Conservation (phyloP, 140 eudicot genomes). For the Anethum foeniculum region DNA sequence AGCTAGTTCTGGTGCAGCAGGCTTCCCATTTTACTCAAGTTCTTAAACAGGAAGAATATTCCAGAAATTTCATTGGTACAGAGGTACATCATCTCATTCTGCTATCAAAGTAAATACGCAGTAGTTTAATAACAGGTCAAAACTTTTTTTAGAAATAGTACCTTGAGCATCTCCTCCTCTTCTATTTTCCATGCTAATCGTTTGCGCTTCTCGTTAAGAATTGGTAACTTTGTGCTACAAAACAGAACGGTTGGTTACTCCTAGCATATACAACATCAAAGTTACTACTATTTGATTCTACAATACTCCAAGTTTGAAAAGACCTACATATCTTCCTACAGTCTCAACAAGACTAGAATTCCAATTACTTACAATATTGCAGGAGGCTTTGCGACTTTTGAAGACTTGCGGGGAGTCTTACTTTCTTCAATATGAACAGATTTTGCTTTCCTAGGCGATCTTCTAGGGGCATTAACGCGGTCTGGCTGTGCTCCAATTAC, state of each 20-base stretch:
- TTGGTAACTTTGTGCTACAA: not conserved
- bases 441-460: not conserved
- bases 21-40: too few species aligned
- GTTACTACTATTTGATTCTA: not conserved
- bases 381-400: not conserved
- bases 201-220: slow-evolving; percentile 1
- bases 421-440: not conserved
- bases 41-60: too few species aligned
- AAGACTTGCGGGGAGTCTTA: not conserved
- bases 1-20: too few species aligned
- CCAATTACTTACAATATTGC: not conserved
- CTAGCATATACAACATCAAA: not conserved
- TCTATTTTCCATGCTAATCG: not conserved
- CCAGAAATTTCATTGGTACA: not conserved
- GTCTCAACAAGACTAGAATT: not conserved
- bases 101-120: not conserved
- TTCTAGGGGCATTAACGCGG: not conserved
- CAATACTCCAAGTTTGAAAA: not conserved
- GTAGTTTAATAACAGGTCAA: not conserved
- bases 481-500: not conserved
- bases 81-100: not conserved
- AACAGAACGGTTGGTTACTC: not conserved
- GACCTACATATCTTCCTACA: not conserved
- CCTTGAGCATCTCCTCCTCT: slow-evolving; percentile 15
- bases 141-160: not conserved